Conservation (phyloP, 768 basidiomycete species). For the Saitozyma sp. region DNA sequence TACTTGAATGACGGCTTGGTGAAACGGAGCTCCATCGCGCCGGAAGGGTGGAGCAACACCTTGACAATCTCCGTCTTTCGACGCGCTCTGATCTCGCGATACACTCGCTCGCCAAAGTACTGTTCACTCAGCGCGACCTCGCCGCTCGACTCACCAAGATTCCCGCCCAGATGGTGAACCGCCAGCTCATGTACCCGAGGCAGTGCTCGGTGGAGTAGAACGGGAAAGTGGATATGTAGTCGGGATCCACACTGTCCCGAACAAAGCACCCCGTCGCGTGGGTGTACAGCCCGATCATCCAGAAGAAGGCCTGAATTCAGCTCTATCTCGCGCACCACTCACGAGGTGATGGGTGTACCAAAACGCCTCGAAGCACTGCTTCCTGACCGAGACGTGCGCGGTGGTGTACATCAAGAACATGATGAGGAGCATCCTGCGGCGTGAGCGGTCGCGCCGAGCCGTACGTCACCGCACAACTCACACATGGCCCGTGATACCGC, state of each 20-base stretch:
- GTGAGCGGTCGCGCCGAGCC: background rate
- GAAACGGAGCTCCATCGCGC: conserved; percentile 91
- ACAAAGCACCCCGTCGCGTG: conserved; percentile 88
- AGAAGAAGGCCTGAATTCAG: conserved; percentile 21
- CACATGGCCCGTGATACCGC: conserved; percentile 92
- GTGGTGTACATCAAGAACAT: conserved; percentile 92
- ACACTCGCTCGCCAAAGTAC: conserved; percentile 84
- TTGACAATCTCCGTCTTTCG: conserved; percentile 75
- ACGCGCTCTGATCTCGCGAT: conserved; percentile 77
- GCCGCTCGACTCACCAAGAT: conserved; percentile 56
- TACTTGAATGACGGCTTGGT: conserved; percentile 89
- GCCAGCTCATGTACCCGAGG: conserved; percentile 87
- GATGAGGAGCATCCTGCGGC: conserved; percentile 71
- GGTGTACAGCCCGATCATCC: conserved; percentile 62
- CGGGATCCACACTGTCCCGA: conserved; percentile 76
- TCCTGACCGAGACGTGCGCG: conserved; percentile 81
- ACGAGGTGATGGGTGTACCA: conserved; percentile 86
- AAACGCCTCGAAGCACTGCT: conserved; percentile 90
- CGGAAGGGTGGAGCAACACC: conserved; percentile 84
- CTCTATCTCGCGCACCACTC: background rate
- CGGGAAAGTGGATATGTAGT: conserved; percentile 69
- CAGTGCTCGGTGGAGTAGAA: conserved; percentile 87
- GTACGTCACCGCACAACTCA: conserved; percentile 7
- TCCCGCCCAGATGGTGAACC: conserved; percentile 85
- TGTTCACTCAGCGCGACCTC: conserved; percentile 8